Evolutionary conservation across 352 stramenopile genomes (phyloP), one percentile per base, ranked within the genome.

Genomic region (Phytopythium chamaehyphon): DNA sequence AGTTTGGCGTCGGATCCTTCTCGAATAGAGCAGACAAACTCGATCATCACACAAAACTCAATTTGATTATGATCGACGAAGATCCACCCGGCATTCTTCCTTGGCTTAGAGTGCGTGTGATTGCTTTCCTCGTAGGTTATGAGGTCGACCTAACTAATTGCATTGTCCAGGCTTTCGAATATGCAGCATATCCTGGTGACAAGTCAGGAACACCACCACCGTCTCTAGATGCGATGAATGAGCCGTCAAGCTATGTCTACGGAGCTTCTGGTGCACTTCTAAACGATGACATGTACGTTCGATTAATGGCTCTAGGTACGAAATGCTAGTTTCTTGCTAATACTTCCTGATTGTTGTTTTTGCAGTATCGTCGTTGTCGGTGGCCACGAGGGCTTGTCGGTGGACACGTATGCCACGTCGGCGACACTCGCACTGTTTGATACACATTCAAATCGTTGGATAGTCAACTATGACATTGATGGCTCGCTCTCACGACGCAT

Each of bases 341-440:
- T n/a, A 21, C 47, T 18, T 14, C 18, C 40, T 50, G 6, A 39
- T 37, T 44, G 18, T 49, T 38, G 16, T 18, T 37, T 19, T 19
- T 40, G 2, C 43, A 92, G 81, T 26, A 74, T 62, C 8, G 69
- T 88, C 12, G 59, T 92, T 8, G 63, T 89, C 11, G 76, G 75
- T 4, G 79, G 82, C 16, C 66, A 68, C 21, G 75, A 85, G 39
- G 56, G 71, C 1, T 22, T 59, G 23, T 56, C 54, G 2, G 57
- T 12, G 19, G 59, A 72, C 19, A 53, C 18, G 23, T 72, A 61
- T 40, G 54, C 56, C 14, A 61, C 23, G 26, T 22, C 61, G 6
- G 56, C 75, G 47, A 59, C 75, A 3, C 43, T 88, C 7, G 74
- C 87, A 47, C 50, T 92, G 9, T 92, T 90, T 46, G 79, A 90